A percentile compares a stretch with the other conserved stretches of the same genome.
These are phyloP conservation scores for Euphorbia pulcherrima DNA, from an alignment of 345 rosid genomes.

Conservation along the genomic window DNA sequence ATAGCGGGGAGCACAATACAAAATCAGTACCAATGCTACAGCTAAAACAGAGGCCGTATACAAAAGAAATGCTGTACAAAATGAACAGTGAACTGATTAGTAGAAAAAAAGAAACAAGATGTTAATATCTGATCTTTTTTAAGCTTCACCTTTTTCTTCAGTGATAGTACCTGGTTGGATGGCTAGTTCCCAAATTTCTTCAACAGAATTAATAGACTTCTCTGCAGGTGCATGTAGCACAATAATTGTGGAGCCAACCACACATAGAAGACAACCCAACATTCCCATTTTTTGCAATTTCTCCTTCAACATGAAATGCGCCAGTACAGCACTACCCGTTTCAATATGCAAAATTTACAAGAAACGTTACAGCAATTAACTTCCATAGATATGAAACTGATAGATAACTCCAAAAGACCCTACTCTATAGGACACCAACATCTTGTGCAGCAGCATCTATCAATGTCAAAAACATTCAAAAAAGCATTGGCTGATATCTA, in stretches of 20 bases:
- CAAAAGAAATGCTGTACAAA: slow-evolving; percentile 62
- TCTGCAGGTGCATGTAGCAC: slow-evolving; percentile 74
- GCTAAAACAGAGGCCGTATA: slow-evolving; percentile 57
- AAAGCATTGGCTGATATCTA: neutral
- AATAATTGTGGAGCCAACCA: slow-evolving; percentile 65
- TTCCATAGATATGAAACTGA: neutral
- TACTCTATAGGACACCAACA: neutral
- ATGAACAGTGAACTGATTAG: neutral
- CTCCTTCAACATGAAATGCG: slow-evolving; percentile 67
- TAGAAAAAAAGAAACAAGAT: slow-evolving; percentile 6
- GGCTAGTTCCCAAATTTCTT: slow-evolving; percentile 69
- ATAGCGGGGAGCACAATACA: slow-evolving; percentile 64
- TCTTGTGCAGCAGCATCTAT: neutral
- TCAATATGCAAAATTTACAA: slow-evolving; percentile 19
- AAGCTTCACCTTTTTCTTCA: neutral
- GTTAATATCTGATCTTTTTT: neutral
- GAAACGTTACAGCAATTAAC: slow-evolving; percentile 14
- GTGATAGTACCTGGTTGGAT: slow-evolving; percentile 57
- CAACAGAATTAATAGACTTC: slow-evolving; percentile 44
- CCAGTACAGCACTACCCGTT: slow-evolving; percentile 63
- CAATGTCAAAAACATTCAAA: neutral
- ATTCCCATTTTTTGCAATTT: slow-evolving; percentile 66
- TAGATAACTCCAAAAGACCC: neutral
- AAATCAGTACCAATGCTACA: slow-evolving; percentile 51
- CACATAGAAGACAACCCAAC: slow-evolving; percentile 68